Base-by-base conservation (phyloP, 2,329 filamentous ascomycete genomes). In the Neonectria ditissima region DNA sequence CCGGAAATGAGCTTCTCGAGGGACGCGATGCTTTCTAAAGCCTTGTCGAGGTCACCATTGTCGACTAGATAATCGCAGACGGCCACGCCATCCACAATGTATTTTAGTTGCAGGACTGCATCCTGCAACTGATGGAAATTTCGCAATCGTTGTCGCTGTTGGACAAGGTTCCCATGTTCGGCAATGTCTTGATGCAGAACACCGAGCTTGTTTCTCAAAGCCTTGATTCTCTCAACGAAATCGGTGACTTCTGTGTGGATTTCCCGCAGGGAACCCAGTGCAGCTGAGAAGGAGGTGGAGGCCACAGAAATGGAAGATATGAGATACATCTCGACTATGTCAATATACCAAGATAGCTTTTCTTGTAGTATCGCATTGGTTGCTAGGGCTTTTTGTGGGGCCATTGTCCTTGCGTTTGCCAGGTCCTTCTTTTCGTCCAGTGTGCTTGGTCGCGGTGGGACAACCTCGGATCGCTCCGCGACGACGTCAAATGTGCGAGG, bases 281-380 rank as follows among this genome's bases (percentile, higher is more conserved):
- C 96, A 0, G 94, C 94, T 74, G 99, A 99, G 79, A 99, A 99
- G 0, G 95, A 97, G 1, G 93, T 94, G 0, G 96, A 98, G 1
- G 96, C 96, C 0, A 92, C 94, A 2, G 95, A 98, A 66, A 99
- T 99, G 0, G 94, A 97, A 32, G 93, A 93, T 71, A 99, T 97
- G 8, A 99, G 83, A 76, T 99, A 96, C 58, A 99, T 93, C 77
- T 99, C 96, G 24, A 99, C 94, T 0, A 96, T 99, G 77, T 99
- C 96, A 94, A 99, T 97, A 77, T 99, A 99, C 96, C 96, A 99
- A 0, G 96, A 98, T 13, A 99, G 83, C 79, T 99, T 99, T 79
- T 99, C 96, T 77, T 99, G 96, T 34, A 99, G 79, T 62, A 99
- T 99, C 0, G 96, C 96, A 79, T 99, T 99, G 0, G 94, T 97